Evolutionary conservation across 2,329 filamentous ascomycete species (phyloP), one percentile per base, ranked within the genome.

Genomic region (Penicillium sclerotigenum): DNA sequence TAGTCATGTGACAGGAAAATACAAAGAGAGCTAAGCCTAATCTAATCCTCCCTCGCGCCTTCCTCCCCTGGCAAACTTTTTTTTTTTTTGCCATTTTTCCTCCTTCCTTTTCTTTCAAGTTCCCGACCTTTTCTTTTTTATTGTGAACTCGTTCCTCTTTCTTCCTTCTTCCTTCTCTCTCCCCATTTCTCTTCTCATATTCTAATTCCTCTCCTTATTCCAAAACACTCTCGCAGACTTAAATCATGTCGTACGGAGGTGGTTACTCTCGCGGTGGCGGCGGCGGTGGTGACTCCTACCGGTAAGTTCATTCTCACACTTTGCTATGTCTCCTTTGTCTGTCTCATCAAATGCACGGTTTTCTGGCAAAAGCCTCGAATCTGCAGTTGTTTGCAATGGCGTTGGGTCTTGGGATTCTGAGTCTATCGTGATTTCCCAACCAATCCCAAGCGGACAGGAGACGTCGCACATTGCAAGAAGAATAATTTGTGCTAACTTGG

Each of bases 241-340:
- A 71, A 82, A 83, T 70, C 72, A 90, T 90, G 87, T 89, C 87
- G 77, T 89, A 90, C 84, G 82, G 85, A 62, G 71, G 72, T 62
- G 71, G 73, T 54, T 75, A 77, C 65, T 77, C 81, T 62, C 81
- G 83, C 69, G 79, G 78, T 53, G 48, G 51, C 36, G 51, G 41
- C 24, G 37, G 48, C 10, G 50, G 51, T 9, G 80, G 82, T 71
- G 80, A 81, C 73, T 81, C 83, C 68, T 81, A 77, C 72, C 74
- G 75, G 71, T 74, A 77, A 63, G 72, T 65, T 50, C 46, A 45
- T 54, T 20, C 26, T 29, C 29, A 28, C 5, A 22, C 41, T 24
- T 24, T 20, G 18, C 7, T 28, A 8, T 8, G 24, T 33, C 48
- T 26, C 5, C 37, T 33, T 33, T 9, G 48, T 24, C 18, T 18